Evolutionary conservation across 495 filamentous ascomycete species (phyloP).

Genomic region (Hyaloscypha variabilis): DNA sequence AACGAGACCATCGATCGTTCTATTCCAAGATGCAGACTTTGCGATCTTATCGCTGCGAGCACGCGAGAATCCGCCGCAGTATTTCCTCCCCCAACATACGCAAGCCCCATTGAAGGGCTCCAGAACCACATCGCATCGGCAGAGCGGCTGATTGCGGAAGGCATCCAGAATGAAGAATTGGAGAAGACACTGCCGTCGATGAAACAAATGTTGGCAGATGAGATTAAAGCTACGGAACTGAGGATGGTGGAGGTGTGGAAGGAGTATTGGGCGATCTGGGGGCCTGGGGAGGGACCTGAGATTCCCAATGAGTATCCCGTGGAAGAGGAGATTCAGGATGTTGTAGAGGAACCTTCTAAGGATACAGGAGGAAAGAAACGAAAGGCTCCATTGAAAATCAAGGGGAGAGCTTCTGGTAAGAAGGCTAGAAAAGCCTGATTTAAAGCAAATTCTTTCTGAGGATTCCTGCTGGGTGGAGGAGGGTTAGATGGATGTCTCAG

Average conservation of each 20-base stretch:
- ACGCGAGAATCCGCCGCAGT: not conserved
- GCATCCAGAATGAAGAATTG: not conserved
- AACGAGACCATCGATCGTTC: slow-evolving; percentile 25
- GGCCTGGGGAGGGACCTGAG: slow-evolving; percentile 11
- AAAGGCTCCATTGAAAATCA: not conserved
- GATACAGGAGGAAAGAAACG: not conserved
- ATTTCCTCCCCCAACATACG: not conserved
- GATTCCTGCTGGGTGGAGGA: no score
- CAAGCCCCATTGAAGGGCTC: not conserved
- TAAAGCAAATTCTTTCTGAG: no score
- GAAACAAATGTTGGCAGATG: not conserved
- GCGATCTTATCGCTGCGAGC: slow-evolving; percentile 25
- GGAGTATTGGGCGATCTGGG: slow-evolving; percentile 30
- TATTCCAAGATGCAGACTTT: slow-evolving; percentile 27
- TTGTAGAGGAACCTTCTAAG: not conserved
- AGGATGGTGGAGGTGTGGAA: slow-evolving; percentile 19
- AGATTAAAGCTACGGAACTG: slow-evolving; percentile 10
- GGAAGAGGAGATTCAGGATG: not conserved
- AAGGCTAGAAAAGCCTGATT: not conserved
- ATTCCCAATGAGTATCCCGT: not conserved
- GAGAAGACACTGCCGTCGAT: not conserved
- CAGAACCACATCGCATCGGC: not conserved
- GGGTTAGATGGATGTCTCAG: no score
- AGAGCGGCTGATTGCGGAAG: not conserved
- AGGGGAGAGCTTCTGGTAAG: not conserved